Percentiles rank a stretch among this genome's conserved stretches.
Evolutionary conservation across 2,329 filamentous ascomycete genomes (phyloP).

Genomic region (Myotisia sp.): DNA sequence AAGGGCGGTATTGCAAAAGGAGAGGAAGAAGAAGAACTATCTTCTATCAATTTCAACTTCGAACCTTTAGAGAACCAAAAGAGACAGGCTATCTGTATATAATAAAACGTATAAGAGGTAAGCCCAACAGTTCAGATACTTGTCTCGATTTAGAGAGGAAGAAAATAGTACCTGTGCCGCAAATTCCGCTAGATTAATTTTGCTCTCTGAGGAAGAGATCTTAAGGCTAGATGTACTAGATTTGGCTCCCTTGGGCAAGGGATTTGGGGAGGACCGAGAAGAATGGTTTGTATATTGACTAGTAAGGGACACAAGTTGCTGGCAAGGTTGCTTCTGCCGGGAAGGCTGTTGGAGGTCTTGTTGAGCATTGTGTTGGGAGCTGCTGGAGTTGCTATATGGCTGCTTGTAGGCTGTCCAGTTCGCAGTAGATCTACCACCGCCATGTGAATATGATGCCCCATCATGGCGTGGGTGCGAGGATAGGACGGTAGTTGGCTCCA

Average conservation of each 20-base stretch:
- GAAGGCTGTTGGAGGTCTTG: slow-evolving; percentile 14
- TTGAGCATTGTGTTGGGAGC: slow-evolving; percentile 14
- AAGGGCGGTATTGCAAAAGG: slow-evolving; percentile 41
- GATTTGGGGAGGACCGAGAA: slow-evolving; percentile 9
- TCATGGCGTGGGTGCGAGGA: slow-evolving; percentile 15
- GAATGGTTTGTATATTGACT: slow-evolving; percentile 2
- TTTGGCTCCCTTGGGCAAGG: slow-evolving; percentile 18
- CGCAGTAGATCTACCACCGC: too few species aligned
- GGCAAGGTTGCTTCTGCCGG: slow-evolving; percentile 14
- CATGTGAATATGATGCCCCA: slow-evolving; percentile 19
- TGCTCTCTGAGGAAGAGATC: slow-evolving; percentile 61
- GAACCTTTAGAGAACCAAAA: slow-evolving; percentile 93
- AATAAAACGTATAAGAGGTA: slow-evolving; percentile 4
- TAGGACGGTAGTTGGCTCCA: too few species aligned
- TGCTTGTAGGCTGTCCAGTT: too few species aligned
- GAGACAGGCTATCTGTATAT: slow-evolving; percentile 74
- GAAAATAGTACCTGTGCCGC: slow-evolving; percentile 60
- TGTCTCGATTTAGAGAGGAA: neutral
- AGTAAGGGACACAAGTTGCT: slow-evolving; percentile 13
- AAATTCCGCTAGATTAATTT: slow-evolving; percentile 67
- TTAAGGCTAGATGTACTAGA: slow-evolving; percentile 43
- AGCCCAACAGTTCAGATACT: slow-evolving; percentile 6
- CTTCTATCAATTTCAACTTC: slow-evolving; percentile 62
- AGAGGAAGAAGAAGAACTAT: slow-evolving; percentile 31
- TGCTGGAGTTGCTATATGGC: slow-evolving; percentile 14